phyloP scores from a whole-genome alignment of 768 basidiomycete genomes.

The Phylloporus sp. region DNA sequence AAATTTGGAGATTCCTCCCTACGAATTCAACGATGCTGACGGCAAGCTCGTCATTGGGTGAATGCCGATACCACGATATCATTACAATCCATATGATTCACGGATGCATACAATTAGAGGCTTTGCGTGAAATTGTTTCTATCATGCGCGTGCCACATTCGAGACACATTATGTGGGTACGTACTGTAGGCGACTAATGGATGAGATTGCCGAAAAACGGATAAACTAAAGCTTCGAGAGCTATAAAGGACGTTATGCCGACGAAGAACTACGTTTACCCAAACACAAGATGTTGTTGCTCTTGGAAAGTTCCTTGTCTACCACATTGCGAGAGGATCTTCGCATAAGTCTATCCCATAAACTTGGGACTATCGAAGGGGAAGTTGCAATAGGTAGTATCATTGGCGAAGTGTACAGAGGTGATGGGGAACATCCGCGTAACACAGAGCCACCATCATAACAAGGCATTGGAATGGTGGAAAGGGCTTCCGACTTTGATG shows the following conservation, averaged over 20 bases:
- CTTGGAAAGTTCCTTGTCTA: constrained; percentile 12
- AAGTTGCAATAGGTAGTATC: not conserved
- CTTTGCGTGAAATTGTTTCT: constrained; percentile 5
- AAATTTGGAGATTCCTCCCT: constrained; percentile 89
- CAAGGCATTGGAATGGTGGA: constrained; percentile 3
- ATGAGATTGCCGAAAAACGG: too few relatives aligned
- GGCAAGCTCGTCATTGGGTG: constrained; percentile 86
- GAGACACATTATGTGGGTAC: not conserved
- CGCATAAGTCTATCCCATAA: constrained; percentile 25
- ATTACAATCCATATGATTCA: constrained; percentile 18
- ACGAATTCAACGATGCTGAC: constrained; percentile 84
- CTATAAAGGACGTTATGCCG: constrained; percentile 1
- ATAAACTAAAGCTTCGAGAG: not conserved
- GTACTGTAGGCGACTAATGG: not conserved
- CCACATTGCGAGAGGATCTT: constrained; percentile 13
- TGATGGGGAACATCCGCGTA: not conserved
- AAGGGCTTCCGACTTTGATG: not conserved
- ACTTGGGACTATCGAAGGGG: constrained; percentile 9
- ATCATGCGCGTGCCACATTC: not conserved
- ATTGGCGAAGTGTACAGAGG: not conserved
- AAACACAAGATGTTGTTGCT: constrained; percentile 20
- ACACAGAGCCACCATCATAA: not conserved
- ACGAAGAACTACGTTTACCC: constrained; percentile 6
- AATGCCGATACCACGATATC: constrained; percentile 2
- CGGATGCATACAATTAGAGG: constrained; percentile 22